Evolutionary conservation across 2,329 filamentous ascomycete species (phyloP).

Genomic region (Endoconidiophora polonica): DNA sequence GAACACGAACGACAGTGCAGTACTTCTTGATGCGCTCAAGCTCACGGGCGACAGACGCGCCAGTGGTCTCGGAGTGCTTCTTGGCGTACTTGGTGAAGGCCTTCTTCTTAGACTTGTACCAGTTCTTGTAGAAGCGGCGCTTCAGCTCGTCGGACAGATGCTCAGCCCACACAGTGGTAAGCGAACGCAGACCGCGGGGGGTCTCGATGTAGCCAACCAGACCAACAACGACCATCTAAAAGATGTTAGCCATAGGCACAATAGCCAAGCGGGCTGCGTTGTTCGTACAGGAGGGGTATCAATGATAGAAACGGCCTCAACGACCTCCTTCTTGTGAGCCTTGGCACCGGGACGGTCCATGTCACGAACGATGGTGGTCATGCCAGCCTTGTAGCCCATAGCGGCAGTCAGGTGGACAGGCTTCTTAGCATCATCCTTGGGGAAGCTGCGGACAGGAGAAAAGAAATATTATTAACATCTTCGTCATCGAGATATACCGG

Average conservation of each 20-base stretch:
- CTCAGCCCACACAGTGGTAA: constrained; percentile 99
- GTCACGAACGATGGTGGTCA: constrained; percentile 99
- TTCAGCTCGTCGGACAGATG: constrained; percentile 97
- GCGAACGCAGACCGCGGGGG: constrained; percentile 94
- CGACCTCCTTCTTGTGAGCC: constrained; percentile 97
- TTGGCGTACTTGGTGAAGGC: constrained; percentile 99
- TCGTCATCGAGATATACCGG: too few relatives aligned
- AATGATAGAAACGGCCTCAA: constrained; percentile 75
- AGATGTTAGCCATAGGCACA: constrained; percentile 58
- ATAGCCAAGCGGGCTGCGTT: constrained; percentile 64
- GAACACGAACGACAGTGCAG: constrained; percentile 97
- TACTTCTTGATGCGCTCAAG: constrained; percentile 99
- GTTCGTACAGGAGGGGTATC: constrained; percentile 89
- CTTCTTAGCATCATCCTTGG: constrained; percentile 99
- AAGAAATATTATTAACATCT: neutral
- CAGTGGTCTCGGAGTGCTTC: constrained; percentile 93
- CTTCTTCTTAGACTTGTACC: constrained; percentile 99
- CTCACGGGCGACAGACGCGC: constrained; percentile 83
- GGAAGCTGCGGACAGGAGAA: constrained; percentile 50
- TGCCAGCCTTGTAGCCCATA: constrained; percentile 99
- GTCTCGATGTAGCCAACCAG: constrained; percentile 99
- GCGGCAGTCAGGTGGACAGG: constrained; percentile 94
- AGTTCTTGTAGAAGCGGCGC: constrained; percentile 99
- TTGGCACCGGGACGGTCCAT: constrained; percentile 95
- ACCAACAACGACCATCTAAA: constrained; percentile 98